Percentiles rank a stretch among this genome's conserved stretches.
Conservation (phyloP, 2,329 filamentous ascomycete species). For the Trichoderma afroharzianum region DNA sequence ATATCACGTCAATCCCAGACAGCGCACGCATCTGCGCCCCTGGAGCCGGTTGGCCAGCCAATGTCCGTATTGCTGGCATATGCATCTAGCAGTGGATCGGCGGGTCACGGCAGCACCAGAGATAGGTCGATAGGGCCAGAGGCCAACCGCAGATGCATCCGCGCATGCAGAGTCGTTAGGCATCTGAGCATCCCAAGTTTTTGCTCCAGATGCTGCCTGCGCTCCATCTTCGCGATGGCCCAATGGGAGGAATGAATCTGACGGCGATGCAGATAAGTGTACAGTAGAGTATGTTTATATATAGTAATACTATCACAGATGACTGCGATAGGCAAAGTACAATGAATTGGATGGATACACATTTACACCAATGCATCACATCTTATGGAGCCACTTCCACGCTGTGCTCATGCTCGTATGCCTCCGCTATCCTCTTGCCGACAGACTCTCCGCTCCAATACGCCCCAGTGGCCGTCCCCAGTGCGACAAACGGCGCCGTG, state of each 20-base stretch:
- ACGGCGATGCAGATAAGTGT: neutral
- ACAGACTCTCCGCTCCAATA: slow-evolving; percentile 88
- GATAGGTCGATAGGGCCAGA: slow-evolving; percentile 3
- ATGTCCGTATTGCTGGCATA: slow-evolving; percentile 14
- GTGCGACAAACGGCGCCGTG: slow-evolving; percentile 81
- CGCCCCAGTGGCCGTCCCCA: slow-evolving; percentile 86
- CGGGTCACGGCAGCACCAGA: slow-evolving; percentile 1
- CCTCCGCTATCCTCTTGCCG: slow-evolving; percentile 58
- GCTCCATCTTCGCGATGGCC: neutral
- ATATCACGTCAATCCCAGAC: neutral
- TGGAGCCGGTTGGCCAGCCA: slow-evolving; percentile 12
- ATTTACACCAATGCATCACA: neutral
- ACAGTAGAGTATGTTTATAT: neutral
- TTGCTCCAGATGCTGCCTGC: neutral
- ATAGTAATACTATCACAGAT: neutral
- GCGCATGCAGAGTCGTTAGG: slow-evolving; percentile 1
- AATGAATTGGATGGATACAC: neutral
- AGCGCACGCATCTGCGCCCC: slow-evolving; percentile 11
- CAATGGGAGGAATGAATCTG: neutral
- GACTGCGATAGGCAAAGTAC: neutral
- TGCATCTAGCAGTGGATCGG: slow-evolving; percentile 14
- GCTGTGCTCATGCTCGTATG: slow-evolving; percentile 40
- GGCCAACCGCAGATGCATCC: slow-evolving; percentile 6
- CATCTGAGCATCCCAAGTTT: neutral
- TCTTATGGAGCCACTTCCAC: slow-evolving; percentile 2